Percentiles rank a stretch among this genome's conserved stretches.
phyloP scores from a whole-genome alignment of 139 green algal genomes.

The Micractinium sp. region DNA sequence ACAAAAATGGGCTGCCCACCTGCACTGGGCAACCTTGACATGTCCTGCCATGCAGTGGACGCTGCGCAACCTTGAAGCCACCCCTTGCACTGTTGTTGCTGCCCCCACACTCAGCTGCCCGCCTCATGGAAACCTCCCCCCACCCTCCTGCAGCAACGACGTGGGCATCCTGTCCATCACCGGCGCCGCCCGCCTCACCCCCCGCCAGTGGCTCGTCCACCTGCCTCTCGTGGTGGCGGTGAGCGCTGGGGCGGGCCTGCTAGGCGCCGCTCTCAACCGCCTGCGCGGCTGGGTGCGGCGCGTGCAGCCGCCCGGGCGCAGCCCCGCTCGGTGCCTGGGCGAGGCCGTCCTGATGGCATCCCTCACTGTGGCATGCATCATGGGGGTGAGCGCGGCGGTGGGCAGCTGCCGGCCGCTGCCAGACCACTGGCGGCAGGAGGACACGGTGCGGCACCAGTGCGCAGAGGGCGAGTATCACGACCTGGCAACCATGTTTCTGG shows the following conservation, averaged over 20 bases:
- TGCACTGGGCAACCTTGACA: background rate
- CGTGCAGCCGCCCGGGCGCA: constrained; percentile 1
- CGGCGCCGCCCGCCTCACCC: constrained; percentile 59
- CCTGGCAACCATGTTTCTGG: constrained; percentile 81
- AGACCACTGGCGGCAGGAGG: background rate
- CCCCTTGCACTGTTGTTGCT: no score
- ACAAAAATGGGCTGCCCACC: no score
- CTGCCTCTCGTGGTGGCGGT: constrained; percentile 76
- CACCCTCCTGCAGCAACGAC: background rate
- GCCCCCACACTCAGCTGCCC: no score
- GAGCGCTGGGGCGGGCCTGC: constrained; percentile 65
- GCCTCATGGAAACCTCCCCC: no score
- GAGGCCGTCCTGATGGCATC: background rate
- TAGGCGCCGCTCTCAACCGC: constrained; percentile 82
- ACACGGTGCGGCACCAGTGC: constrained; percentile 2
- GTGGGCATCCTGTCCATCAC: constrained; percentile 69
- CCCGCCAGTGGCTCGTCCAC: constrained; percentile 79
- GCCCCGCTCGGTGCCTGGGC: background rate
- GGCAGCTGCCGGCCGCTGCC: background rate
- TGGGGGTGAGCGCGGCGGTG: background rate
- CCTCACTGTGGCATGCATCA: background rate
- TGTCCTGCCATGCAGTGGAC: no score
- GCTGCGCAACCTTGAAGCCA: no score
- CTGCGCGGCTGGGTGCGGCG: constrained; percentile 70
- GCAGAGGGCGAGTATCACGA: constrained; percentile 81